These are phyloP conservation scores for Lasiosphaeria hispida DNA, from an alignment of 495 filamentous ascomycete species.

Conservation along the genomic window DNA sequence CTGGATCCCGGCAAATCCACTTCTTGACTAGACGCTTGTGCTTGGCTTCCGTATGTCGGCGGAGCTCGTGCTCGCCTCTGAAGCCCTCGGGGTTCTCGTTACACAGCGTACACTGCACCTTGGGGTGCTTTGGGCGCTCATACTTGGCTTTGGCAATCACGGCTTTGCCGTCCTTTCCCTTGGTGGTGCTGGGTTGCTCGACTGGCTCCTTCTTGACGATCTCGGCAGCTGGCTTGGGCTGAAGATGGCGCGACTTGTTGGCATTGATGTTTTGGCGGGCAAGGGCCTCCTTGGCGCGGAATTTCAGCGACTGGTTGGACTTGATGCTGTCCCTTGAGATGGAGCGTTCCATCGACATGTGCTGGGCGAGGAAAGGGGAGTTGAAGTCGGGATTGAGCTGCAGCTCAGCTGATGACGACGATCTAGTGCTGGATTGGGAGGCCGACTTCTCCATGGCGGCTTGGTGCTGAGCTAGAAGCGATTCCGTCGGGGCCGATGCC, in stretches of 20 bases:
- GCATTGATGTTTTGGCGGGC: constrained; percentile 34
- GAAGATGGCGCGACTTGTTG: constrained; percentile 31
- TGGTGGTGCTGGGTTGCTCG: constrained; percentile 21
- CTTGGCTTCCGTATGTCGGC: constrained; percentile 77
- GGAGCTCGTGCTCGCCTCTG: constrained; percentile 89
- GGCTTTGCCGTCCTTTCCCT: constrained; percentile 44
- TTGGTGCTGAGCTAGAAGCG: constrained; percentile 20
- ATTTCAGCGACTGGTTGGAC: constrained; percentile 41
- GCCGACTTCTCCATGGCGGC: constrained; percentile 38
- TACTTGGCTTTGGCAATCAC: constrained; percentile 68
- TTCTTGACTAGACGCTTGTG: constrained; percentile 73
- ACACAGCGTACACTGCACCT: constrained; percentile 73
- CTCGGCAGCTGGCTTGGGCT: constrained; percentile 39
- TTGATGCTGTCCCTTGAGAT: constrained; percentile 42
- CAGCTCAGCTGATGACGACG: constrained; percentile 13
- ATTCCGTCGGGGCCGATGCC: constrained; percentile 29
- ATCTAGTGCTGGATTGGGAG: constrained; percentile 30
- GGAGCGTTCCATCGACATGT: constrained; percentile 43
- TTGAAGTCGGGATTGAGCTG: constrained; percentile 6
- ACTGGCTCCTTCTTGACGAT: constrained; percentile 17
- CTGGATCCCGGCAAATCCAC: constrained; percentile 64
- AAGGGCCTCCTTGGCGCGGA: constrained; percentile 44
- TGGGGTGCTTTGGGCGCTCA: constrained; percentile 70
- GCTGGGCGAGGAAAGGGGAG: constrained; percentile 13
- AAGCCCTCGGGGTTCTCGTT: constrained; percentile 80